These are phyloP conservation scores for Albizia julibrissin DNA, from an alignment of 306 rosid genomes.

Conservation along the genomic window DNA sequence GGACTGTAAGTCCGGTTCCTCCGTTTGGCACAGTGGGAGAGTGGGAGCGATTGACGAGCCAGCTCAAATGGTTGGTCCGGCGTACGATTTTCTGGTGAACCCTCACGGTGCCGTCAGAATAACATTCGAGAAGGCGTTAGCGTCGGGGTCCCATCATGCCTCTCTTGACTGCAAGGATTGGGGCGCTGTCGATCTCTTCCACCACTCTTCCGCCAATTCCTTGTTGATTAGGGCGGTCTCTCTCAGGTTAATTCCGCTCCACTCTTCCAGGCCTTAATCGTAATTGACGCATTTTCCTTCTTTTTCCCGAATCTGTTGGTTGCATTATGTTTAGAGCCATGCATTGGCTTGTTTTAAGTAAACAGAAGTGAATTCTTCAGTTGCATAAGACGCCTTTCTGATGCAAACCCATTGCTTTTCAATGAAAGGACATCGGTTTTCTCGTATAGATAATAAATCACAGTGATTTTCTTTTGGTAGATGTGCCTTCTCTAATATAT, in stretches of 20 bases:
- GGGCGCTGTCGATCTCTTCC: slow-evolving; percentile 79
- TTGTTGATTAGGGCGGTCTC: slow-evolving; percentile 54
- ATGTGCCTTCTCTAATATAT: neutral
- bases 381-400: neutral
- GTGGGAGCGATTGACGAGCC: slow-evolving; percentile 4
- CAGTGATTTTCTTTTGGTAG: neutral
- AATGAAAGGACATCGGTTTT: neutral
- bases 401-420: neutral
- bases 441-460: neutral
- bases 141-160: slow-evolving; percentile 65
- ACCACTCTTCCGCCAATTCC: slow-evolving; percentile 66
- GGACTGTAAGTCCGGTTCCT: neutral
- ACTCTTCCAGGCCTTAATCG: neutral
- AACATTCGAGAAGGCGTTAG: slow-evolving; percentile 67
- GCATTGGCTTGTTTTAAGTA: neutral
- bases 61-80: slow-evolving; percentile 70
- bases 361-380: neutral
- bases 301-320: neutral
- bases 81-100: slow-evolving; percentile 72
- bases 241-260: slow-evolving; percentile 52
- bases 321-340: neutral
- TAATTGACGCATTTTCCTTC: neutral
- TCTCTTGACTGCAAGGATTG: slow-evolving; percentile 63
- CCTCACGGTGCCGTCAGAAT: slow-evolving; percentile 86
- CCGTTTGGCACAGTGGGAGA: neutral